These are phyloP conservation scores for Eragrostis curvula DNA, from an alignment of 176 grass and related monocot species.

Conservation along the genomic window DNA sequence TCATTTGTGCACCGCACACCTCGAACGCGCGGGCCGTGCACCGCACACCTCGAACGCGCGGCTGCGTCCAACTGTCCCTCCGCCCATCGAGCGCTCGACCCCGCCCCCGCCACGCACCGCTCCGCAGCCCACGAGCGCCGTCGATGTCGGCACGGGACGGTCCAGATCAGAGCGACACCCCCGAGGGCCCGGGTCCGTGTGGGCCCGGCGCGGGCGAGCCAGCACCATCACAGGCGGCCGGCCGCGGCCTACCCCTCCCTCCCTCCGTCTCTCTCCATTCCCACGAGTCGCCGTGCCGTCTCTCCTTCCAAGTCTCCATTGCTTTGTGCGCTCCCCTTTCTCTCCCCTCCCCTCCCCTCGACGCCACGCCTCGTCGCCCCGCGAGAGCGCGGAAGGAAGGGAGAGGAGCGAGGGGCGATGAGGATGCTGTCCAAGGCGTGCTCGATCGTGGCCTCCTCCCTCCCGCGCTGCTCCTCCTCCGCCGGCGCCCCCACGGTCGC, in stretches of 20 bases:
- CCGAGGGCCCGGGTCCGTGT: not conserved
- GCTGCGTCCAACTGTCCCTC: not conserved
- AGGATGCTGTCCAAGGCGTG: constrained; percentile 83
- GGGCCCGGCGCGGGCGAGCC: constrained; percentile 31
- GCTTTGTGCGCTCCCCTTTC: not conserved
- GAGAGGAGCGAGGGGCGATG: constrained; percentile 32
- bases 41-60: constrained; percentile 1
- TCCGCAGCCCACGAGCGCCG: not conserved
- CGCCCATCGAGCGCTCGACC: not conserved
- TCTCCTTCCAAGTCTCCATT: constrained; percentile 27
- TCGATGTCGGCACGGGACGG: not conserved
- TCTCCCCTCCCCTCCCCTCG: not conserved
- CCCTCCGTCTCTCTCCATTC: not conserved
- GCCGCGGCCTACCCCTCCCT: constrained; percentile 5
- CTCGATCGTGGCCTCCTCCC: constrained; percentile 76
- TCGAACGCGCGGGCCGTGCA: not conserved
- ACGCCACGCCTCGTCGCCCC: constrained; percentile 18
- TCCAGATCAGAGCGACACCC: not conserved
- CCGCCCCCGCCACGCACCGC: not conserved
- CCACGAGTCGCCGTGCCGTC: constrained; percentile 42
- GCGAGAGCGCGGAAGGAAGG: constrained; percentile 28
- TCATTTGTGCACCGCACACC: too few relatives aligned
- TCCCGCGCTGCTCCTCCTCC: constrained; percentile 80
- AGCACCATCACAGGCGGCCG: constrained; percentile 47
- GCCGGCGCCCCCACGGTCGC: constrained; percentile 59